Conservation (phyloP, 2,329 filamentous ascomycete species). For the Arthrobotrys musiformis region DNA sequence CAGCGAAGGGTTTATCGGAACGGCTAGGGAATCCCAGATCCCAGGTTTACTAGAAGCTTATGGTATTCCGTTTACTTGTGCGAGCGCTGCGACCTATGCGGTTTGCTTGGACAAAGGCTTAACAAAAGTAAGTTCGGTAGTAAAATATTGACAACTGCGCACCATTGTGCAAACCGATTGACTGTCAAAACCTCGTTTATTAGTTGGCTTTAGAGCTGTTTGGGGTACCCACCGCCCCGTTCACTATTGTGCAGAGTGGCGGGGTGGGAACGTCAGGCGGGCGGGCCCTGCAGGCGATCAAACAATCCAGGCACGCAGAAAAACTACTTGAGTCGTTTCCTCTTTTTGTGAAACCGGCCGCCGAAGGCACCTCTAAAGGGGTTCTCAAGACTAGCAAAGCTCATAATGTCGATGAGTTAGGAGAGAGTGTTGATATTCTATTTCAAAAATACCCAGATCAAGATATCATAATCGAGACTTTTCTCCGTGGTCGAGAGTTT, state of each 20-base stretch:
- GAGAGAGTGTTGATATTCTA: background rate
- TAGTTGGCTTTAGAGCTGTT: conserved; percentile 1
- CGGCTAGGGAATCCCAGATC: too few species aligned
- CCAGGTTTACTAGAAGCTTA: too few species aligned
- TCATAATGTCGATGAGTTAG: background rate
- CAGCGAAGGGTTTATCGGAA: too few species aligned
- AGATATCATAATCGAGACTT: conserved; percentile 24
- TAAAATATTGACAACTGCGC: too few species aligned
- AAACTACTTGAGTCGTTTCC: conserved; percentile 8
- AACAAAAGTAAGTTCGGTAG: too few species aligned
- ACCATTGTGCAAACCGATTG: too few species aligned
- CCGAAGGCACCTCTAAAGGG: conserved; percentile 22
- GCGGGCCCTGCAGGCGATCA: background rate
- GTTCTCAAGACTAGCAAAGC: conserved; percentile 8
- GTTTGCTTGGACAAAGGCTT: too few species aligned
- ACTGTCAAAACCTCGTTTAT: background rate
- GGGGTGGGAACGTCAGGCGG: background rate
- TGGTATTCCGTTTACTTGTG: too few species aligned
- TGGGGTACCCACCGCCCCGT: conserved; percentile 2
- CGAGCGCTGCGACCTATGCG: too few species aligned
- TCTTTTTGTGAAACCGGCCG: conserved; percentile 18
- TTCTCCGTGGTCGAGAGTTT: conserved; percentile 24
- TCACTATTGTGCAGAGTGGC: background rate
- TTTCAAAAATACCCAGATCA: conserved; percentile 4
- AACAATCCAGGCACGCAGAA: background rate